phyloP scores from a whole-genome alignment of 345 rosid species.

The Iberis pinnata region DNA sequence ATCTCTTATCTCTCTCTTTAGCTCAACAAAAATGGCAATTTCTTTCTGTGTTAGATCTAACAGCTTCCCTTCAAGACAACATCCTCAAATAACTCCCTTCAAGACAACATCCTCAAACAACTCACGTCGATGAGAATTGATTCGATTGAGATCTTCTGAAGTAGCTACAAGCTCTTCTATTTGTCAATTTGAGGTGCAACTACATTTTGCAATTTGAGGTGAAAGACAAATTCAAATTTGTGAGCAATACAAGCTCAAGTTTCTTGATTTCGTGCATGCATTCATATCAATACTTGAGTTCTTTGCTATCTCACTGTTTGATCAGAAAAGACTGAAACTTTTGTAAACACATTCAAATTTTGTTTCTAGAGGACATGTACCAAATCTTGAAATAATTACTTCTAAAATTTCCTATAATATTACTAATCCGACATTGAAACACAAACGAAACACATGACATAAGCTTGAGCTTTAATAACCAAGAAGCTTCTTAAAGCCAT shows the following conservation, averaged over 20 bases:
- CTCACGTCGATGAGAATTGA: too few species aligned
- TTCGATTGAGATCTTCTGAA: too few species aligned
- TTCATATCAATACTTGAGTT: constrained; percentile 52
- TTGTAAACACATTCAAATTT: constrained; percentile 16
- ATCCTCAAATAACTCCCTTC: too few species aligned
- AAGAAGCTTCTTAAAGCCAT: constrained; percentile 43
- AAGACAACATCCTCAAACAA: too few species aligned
- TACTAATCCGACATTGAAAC: background rate
- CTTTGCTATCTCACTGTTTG: constrained; percentile 48
- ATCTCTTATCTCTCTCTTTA: too few species aligned
- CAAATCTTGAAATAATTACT: constrained; percentile 4
- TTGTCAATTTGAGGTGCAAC: too few species aligned
- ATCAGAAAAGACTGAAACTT: constrained; percentile 30
- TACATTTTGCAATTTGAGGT: too few species aligned
- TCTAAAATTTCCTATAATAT: constrained; percentile 1
- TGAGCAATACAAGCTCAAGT: constrained; percentile 38
- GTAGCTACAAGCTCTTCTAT: too few species aligned
- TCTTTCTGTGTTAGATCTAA: too few species aligned
- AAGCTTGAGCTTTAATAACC: constrained; percentile 17
- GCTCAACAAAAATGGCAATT: too few species aligned
- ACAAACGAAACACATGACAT: constrained; percentile 11
- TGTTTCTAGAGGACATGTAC: constrained; percentile 16
- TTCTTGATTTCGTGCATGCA: constrained; percentile 62
- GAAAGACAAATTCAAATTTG: too few species aligned
- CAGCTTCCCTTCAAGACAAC: too few species aligned